Percentiles rank a stretch among this genome's conserved stretches.
phyloP scores from a whole-genome alignment of 495 filamentous ascomycete genomes.

The Tuber indicum region DNA sequence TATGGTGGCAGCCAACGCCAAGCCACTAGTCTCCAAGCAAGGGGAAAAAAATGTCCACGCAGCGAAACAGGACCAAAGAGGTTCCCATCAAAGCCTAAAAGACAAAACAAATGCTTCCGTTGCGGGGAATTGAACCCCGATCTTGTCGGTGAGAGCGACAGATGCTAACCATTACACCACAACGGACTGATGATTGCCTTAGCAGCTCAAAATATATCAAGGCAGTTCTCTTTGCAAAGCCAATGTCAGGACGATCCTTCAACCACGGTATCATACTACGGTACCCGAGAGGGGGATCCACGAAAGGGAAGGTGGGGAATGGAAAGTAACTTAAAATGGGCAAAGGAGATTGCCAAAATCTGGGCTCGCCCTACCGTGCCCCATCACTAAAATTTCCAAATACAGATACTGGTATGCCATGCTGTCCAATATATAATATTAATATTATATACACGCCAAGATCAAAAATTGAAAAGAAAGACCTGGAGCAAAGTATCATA shows the following conservation, averaged over 20 bases:
- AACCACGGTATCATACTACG: too few species aligned
- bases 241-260: not conserved
- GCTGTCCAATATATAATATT: not conserved
- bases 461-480: conserved; percentile 9
- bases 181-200: conserved; percentile 11
- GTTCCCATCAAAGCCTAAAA: not conserved
- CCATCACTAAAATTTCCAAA: not conserved
- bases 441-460: conserved; percentile 5
- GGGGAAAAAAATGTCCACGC: not conserved
- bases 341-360: not conserved
- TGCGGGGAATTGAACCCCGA: conserved; percentile 27
- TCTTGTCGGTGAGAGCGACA: conserved; percentile 26
- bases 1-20: not conserved
- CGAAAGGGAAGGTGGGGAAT: too few species aligned
- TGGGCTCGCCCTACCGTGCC: not conserved
- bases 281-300: too few species aligned
- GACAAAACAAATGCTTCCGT: conserved; percentile 6
- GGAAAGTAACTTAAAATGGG: not conserved
- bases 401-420: not conserved
- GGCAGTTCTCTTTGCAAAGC: not conserved
- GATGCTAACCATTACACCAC: conserved; percentile 28
- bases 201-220: not conserved
- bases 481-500: not conserved
- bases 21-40: not conserved
- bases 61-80: not conserved